Evolutionary conservation across 306 rosid species (phyloP), one percentile per base, ranked within the genome.

Genomic region (Psophocarpus tetragonolobus): DNA sequence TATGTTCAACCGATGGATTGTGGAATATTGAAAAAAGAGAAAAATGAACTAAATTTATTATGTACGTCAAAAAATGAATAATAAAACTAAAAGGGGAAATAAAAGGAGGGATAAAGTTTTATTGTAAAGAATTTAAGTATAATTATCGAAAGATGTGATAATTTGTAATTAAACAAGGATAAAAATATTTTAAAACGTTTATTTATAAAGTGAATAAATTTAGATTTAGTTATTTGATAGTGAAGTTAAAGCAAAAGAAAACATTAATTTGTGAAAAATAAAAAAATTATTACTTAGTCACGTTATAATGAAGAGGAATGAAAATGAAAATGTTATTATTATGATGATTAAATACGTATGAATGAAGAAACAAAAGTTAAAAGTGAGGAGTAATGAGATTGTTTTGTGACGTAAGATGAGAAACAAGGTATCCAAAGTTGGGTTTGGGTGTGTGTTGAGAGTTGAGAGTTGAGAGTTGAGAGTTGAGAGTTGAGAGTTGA

Each of bases 391-490:
- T 35, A 32, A 18, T 18, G 0, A n/a, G 27, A 75, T 68, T 54
- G 20, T 33, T 35, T 53, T 78, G 76, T 41, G 27, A 78, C 69
- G 60, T 78, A 76, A 76, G 74, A 51, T 76, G 38, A 69, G 29
- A 45, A 45, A 51, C 57, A 53, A 53, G 81, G 33, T 66, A 67
- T 39, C 76, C 69, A 69, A 58, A 69, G 79, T 53, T 50, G 68
- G 73, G 9, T 71, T 26, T n/a, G n/a, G n/a, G n/a, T n/a, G n/a
- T n/a, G n/a, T n/a, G n/a, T n/a, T n/a, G n/a, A n/a, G n/a, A n/a
- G n/a, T n/a, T n/a, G n/a, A n/a, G n/a, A n/a, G n/a, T n/a, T n/a
- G n/a, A n/a, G n/a, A n/a, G n/a, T n/a, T n/a, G n/a, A n/a, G n/a
- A n/a, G n/a, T n/a, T n/a, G n/a, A n/a, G n/a, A n/a, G n/a, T n/a